Evolutionary conservation across 2,329 filamentous ascomycete genomes (phyloP), one percentile per base, ranked within the genome.

Genomic region (Teratosphaeria nubilosa): DNA sequence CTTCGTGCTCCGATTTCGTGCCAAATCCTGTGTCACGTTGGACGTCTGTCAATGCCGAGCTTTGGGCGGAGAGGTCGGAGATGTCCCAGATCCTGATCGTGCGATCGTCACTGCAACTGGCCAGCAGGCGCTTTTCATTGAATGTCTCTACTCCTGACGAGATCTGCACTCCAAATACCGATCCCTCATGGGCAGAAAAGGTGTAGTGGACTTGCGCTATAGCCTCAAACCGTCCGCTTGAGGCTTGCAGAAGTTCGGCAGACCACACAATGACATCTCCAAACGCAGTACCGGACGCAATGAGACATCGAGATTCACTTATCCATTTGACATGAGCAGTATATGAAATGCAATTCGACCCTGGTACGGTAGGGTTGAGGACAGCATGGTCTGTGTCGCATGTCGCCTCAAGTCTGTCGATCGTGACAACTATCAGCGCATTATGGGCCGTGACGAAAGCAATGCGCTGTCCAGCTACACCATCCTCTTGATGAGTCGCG

Each of bases 221-320:
- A 30, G 69, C 68, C 37, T 64, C 53, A 10, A 61, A 32, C 9
- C 31, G 27, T 20, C 58, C 56, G 20, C 20, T 10, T 11, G 53
- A 37, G 2, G 58, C 54, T 14, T 48, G 13, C 11, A 55, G 24
- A 14, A 68, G 13, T 53, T 76, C 74, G 65, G 84, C 91, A 63
- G 86, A 88, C 94, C 94, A 97, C 16, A 95, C 82, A 41, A 96
- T 79, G 34, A 99, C 88, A 72, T 97, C 91, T 2, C 94, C 94
- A 73, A 97, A 97, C 1, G 92, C 91, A 0, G 94, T 97, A 1
- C 94, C 94, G 2, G 88, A 88, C 6, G 90, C 90, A 55, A 96
- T 82, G 22, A 96, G 79, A 52, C 95, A 77, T 55, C 78, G 77
- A 51, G 78, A 76, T 5, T 72, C 56, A 6, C 80, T 78, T 7